phyloP scores from a whole-genome alignment of 768 basidiomycete species.

The Tulasnella sp. region DNA sequence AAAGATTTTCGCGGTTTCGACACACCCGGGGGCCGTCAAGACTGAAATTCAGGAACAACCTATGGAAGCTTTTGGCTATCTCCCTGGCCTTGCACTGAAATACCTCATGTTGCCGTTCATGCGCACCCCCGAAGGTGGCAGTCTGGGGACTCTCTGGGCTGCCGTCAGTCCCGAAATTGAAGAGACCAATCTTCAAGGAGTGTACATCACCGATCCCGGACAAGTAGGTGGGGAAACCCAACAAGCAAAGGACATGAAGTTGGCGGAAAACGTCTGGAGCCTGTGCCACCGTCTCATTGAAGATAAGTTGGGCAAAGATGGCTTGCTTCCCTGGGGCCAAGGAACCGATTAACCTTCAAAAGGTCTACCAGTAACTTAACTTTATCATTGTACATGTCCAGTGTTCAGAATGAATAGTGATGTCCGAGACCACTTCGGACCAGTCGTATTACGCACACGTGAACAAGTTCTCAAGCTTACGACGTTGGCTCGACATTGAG shows the following conservation, averaged over 20 bases:
- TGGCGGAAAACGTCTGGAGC: slow-evolving; percentile 12
- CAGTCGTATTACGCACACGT: too few relatives aligned
- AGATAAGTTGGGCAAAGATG: slow-evolving; percentile 13
- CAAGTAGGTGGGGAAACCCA: slow-evolving; percentile 13
- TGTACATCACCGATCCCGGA: slow-evolving; percentile 13
- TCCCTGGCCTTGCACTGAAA: not conserved
- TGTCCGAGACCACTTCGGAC: too few relatives aligned
- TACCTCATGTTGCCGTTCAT: slow-evolving; percentile 9
- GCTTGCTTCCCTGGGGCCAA: slow-evolving; percentile 6
- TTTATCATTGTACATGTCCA: too few relatives aligned
- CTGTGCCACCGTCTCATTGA: slow-evolving; percentile 6
- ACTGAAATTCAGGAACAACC: slow-evolving; percentile 27
- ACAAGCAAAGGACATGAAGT: slow-evolving; percentile 8
- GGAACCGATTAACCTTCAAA: not conserved
- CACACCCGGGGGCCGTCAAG: slow-evolving; percentile 28
- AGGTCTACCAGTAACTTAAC: too few relatives aligned
- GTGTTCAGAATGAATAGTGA: too few relatives aligned
- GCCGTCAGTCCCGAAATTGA: slow-evolving; percentile 6
- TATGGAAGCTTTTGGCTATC: slow-evolving; percentile 15
- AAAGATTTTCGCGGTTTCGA: slow-evolving; percentile 24
- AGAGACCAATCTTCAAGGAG: slow-evolving; percentile 2
- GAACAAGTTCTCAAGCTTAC: too few relatives aligned
- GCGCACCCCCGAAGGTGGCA: slow-evolving; percentile 10
- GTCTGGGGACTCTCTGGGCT: slow-evolving; percentile 14
- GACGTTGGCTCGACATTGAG: too few relatives aligned